Conservation (phyloP, 1,284 basidiomycete genomes). For the Malassezia nana region DNA sequence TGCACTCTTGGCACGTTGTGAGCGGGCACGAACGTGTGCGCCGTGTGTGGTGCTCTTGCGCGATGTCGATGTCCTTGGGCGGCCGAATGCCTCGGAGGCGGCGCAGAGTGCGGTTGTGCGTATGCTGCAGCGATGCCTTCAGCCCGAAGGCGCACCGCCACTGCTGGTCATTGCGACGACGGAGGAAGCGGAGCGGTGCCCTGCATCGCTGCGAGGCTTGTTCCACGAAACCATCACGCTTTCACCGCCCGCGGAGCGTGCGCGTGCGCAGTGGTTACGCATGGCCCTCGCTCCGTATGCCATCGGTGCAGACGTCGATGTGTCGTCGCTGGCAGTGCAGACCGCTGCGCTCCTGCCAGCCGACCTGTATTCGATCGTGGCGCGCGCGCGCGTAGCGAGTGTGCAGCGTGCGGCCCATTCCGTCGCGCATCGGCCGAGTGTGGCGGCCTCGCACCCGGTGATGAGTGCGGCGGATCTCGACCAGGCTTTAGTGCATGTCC, state of each 20-base stretch:
- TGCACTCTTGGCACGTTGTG: conserved; percentile 64
- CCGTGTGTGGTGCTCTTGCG: conserved; percentile 76
- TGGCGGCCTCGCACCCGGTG: conserved; percentile 54
- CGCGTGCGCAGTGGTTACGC: conserved; percentile 13
- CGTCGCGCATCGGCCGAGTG: conserved; percentile 19
- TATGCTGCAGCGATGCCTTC: conserved; percentile 61
- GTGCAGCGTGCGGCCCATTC: conserved; percentile 52
- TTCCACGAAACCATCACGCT: conserved; percentile 68
- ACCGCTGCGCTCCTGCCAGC: conserved; percentile 82
- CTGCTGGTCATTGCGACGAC: conserved; percentile 59
- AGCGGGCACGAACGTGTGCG: conserved; percentile 67
- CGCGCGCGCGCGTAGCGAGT: conserved; percentile 58
- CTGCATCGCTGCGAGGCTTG: conserved; percentile 59
- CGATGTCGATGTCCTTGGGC: conserved; percentile 71
- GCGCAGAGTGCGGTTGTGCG: conserved; percentile 62
- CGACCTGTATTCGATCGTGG: conserved; percentile 67
- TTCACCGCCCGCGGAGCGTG: conserved; percentile 9
- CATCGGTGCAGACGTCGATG: conserved; percentile 68
- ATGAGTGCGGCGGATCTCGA: conserved; percentile 65
- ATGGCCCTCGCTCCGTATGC: conserved; percentile 51
- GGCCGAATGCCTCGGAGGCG: conserved; percentile 59
- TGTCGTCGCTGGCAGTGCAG: conserved; percentile 66
- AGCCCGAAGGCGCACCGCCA: conserved; percentile 40
- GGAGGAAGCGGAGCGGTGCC: conserved; percentile 60
- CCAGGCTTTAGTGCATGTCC: conserved; percentile 63